Evolutionary conservation across 495 filamentous ascomycete genomes (phyloP).

Genomic region (Talaromyces wortmannii): DNA sequence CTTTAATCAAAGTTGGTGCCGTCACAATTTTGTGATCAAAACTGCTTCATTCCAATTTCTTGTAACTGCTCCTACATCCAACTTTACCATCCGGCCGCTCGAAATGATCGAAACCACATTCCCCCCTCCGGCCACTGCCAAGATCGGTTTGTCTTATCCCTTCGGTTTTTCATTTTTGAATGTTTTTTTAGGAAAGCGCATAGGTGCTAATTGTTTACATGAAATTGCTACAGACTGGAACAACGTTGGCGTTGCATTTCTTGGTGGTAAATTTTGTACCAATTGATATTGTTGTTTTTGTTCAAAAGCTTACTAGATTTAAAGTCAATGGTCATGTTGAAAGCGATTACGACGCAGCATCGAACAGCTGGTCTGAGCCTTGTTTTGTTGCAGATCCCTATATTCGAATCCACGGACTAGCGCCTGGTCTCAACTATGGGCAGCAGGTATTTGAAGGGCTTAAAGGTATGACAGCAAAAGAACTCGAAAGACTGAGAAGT

Average conservation of each 20-base stretch:
- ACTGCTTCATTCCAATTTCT: no score
- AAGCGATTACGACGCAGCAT: slow-evolving; percentile 21
- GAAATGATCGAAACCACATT: slow-evolving; percentile 35
- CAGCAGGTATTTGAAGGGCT: slow-evolving; percentile 25
- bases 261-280: slow-evolving; percentile 56
- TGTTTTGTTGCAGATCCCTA: slow-evolving; percentile 33
- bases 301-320: neutral
- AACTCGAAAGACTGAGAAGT: neutral
- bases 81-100: no score
- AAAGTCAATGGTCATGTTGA: slow-evolving; percentile 42
- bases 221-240: slow-evolving; percentile 57
- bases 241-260: slow-evolving; percentile 81
- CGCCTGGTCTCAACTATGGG: slow-evolving; percentile 40
- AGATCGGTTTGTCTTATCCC: slow-evolving; percentile 49
- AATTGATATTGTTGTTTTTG: neutral
- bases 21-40: no score
- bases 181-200: no score
- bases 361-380: slow-evolving; percentile 29
- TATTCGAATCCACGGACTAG: slow-evolving; percentile 33
- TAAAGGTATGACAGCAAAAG: slow-evolving; percentile 25
- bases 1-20: no score
- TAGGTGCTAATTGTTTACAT: no score
- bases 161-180: neutral
- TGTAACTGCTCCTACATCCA: no score
- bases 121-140: slow-evolving; percentile 73